Percentiles rank a stretch among this genome's conserved stretches.
Conservation (phyloP, 306 rosid species). For the Lotus japonicus region DNA sequence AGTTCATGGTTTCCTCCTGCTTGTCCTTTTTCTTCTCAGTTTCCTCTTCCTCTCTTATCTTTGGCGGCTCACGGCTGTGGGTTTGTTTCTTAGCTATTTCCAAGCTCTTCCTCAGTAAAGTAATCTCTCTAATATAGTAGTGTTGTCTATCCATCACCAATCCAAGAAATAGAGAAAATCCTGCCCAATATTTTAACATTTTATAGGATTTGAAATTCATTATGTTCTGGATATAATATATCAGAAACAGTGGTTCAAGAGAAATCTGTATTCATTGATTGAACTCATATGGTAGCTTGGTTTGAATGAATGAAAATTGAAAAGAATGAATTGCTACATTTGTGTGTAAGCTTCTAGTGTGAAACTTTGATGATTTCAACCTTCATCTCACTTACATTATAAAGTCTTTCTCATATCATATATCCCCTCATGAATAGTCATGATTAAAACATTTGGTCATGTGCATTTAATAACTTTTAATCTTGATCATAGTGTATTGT, state of each 20-base stretch:
- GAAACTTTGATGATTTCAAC: not conserved
- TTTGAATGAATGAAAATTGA: not conserved
- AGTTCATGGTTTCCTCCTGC: not conserved
- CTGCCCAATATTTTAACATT: constrained; percentile 24
- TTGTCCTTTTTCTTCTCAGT: not conserved
- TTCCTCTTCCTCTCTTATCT: constrained; percentile 12
- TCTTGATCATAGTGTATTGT: no score
- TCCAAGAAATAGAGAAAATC: constrained; percentile 60
- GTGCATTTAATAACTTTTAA: no score
- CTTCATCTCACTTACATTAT: not conserved
- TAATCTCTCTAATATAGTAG: constrained; percentile 47
- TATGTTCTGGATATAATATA: not conserved
- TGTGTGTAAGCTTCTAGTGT: not conserved
- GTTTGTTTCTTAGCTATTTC: constrained; percentile 22
- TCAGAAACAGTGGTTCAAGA: not conserved
- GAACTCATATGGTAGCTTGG: not conserved
- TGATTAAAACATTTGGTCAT: no score
- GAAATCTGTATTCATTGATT: not conserved
- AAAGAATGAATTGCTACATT: not conserved
- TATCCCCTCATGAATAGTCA: no score
- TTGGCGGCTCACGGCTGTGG: not conserved
- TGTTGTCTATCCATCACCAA: constrained; percentile 58
- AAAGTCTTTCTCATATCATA: not conserved
- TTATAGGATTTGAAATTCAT: not conserved
- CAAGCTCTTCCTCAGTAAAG: constrained; percentile 29